Percentiles rank a stretch among this genome's conserved stretches.
phyloP scores from a whole-genome alignment of 345 rosid genomes.

The Brassica cretica region DNA sequence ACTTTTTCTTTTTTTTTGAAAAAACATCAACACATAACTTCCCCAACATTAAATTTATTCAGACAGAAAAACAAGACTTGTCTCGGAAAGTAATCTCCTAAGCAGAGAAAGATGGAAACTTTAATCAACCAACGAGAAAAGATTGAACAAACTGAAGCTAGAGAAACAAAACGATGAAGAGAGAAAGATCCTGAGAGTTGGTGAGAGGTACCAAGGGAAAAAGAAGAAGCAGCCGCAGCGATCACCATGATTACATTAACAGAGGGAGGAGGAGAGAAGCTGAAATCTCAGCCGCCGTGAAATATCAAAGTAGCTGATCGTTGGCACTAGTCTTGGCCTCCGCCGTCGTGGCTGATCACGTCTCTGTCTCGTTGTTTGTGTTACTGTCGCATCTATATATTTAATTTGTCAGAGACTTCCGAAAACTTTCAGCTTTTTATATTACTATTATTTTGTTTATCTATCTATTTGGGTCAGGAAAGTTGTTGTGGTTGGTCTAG shows the following conservation, averaged over 20 bases:
- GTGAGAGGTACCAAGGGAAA: constrained; percentile 52
- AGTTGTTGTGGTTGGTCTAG: constrained; percentile 38
- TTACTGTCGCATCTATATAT: constrained; percentile 32
- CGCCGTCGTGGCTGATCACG: constrained; percentile 30
- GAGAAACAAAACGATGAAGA: too few relatives aligned
- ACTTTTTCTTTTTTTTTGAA: not conserved
- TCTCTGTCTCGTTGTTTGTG: constrained; percentile 31
- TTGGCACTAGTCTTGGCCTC: constrained; percentile 10
- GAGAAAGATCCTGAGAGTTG: constrained; percentile 7
- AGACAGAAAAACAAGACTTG: not conserved
- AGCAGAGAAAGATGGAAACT: too few relatives aligned
- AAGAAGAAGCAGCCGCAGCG: constrained; percentile 60
- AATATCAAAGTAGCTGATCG: constrained; percentile 10
- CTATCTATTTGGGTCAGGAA: constrained; percentile 32
- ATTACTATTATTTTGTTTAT: not conserved
- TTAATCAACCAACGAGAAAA: not conserved
- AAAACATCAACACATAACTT: too few relatives aligned
- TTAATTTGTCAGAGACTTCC: constrained; percentile 24
- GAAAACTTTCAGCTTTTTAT: constrained; percentile 15
- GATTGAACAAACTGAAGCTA: not conserved
- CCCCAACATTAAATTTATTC: not conserved
- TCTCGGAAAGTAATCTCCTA: not conserved
- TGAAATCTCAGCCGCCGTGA: constrained; percentile 17
- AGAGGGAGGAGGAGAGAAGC: not conserved
- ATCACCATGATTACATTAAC: constrained; percentile 60